Evolutionary conservation across 306 rosid genomes (phyloP).

Genomic region (Vigna mungo): DNA sequence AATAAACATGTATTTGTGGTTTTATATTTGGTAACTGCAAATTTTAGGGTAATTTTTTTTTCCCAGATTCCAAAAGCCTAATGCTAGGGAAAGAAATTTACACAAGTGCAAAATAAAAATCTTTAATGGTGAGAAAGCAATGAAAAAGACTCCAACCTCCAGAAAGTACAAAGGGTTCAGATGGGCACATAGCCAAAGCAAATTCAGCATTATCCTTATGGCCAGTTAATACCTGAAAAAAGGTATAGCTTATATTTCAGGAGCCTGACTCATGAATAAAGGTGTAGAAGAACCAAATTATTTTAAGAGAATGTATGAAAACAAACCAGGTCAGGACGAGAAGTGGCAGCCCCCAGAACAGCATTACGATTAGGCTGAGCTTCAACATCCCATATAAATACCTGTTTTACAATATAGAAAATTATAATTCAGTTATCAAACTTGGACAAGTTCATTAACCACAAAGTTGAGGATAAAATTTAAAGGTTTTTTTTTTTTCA

Average conservation of each 20-base stretch:
- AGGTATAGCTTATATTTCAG: slow-evolving; percentile 28
- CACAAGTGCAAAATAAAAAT: background rate
- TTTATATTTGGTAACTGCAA: slow-evolving; percentile 22
- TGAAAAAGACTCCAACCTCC: slow-evolving; percentile 71
- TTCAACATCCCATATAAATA: slow-evolving; percentile 91
- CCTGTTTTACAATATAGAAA: slow-evolving; percentile 54
- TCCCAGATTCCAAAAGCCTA: slow-evolving; percentile 6
- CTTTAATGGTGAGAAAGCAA: slow-evolving; percentile 9
- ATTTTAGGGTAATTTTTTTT: slow-evolving; percentile 3
- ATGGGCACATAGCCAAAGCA: slow-evolving; percentile 96
- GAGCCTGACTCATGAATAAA: slow-evolving; percentile 3
- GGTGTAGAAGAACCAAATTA: background rate
- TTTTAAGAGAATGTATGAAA: background rate
- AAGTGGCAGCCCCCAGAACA: slow-evolving; percentile 76
- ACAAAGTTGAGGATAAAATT: background rate
- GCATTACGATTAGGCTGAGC: slow-evolving; percentile 92
- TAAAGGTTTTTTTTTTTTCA: background rate
- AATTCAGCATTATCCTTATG: slow-evolving; percentile 96
- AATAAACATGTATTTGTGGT: background rate
- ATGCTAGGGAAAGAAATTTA: background rate
- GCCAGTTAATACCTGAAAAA: slow-evolving; percentile 89
- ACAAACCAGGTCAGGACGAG: slow-evolving; percentile 92
- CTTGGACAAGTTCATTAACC: background rate
- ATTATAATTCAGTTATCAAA: background rate
- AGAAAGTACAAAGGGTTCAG: slow-evolving; percentile 93